A percentile compares a stretch with the other conserved stretches of the same genome.
Evolutionary conservation across 2,329 filamentous ascomycete species (phyloP).

Genomic region (Aspergillus sp.): DNA sequence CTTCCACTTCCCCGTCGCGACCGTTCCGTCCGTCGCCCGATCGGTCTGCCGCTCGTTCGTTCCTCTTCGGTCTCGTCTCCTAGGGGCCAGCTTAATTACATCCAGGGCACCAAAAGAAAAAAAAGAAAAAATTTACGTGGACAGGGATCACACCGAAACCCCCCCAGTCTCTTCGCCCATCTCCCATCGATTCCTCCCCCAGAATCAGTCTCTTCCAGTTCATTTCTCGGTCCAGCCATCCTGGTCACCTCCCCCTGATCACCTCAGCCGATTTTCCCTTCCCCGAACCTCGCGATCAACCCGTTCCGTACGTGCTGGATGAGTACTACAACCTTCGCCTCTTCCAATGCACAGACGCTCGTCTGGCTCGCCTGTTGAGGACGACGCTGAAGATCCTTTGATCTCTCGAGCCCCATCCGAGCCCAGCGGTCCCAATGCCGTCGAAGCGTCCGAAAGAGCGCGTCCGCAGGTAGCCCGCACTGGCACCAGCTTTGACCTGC

Average conservation of each 20-base stretch:
- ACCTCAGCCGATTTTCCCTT: slow-evolving; percentile 7
- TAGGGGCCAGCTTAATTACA: slow-evolving; percentile 9
- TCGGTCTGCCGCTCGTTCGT: slow-evolving; percentile 15
- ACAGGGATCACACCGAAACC: slow-evolving; percentile 5
- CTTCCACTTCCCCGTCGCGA: neutral
- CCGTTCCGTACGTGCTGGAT: slow-evolving; percentile 30
- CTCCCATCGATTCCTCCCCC: neutral
- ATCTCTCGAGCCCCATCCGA: slow-evolving; percentile 32
- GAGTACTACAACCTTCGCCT: slow-evolving; percentile 31
- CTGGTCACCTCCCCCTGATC: slow-evolving; percentile 13
- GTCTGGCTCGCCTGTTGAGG: slow-evolving; percentile 43
- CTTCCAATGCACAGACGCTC: slow-evolving; percentile 46
- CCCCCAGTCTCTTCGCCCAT: neutral
- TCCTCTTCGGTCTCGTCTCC: slow-evolving; percentile 7
- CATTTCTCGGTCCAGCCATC: slow-evolving; percentile 8
- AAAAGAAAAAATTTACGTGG: slow-evolving; percentile 4
- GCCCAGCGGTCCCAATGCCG: slow-evolving; percentile 24
- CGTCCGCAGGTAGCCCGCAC: slow-evolving; percentile 36
- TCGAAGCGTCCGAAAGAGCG: slow-evolving; percentile 29
- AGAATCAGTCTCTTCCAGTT: neutral
- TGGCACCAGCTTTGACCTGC: slow-evolving; percentile 34
- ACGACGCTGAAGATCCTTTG: slow-evolving; percentile 38
- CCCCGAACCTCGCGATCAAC: slow-evolving; percentile 9
- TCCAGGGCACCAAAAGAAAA: slow-evolving; percentile 1
- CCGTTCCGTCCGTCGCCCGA: neutral